A percentile compares a stretch with the other conserved stretches of the same genome.
Evolutionary conservation across 2,329 filamentous ascomycete species (phyloP).

Genomic region (Biscogniauxia sp.): DNA sequence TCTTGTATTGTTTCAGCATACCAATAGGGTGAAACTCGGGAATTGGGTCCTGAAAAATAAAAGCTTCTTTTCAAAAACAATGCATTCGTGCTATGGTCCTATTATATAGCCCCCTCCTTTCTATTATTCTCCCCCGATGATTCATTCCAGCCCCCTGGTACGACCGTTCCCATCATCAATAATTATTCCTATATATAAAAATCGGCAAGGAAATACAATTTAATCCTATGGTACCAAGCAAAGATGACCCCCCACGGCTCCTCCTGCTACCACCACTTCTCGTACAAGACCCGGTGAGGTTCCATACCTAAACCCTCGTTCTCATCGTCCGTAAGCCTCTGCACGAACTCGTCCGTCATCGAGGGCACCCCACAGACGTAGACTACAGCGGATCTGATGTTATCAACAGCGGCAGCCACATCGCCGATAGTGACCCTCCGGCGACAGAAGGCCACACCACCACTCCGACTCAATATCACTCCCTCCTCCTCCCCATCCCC

Average conservation of each 20-base stretch:
- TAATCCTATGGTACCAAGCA: no score
- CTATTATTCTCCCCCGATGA: no score
- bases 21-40: no score
- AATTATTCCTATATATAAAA: no score
- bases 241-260: not conserved
- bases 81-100: no score
- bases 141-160: no score
- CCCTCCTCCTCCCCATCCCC: slow-evolving; percentile 6
- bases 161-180: no score
- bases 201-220: no score
- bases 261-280: slow-evolving; percentile 60
- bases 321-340: slow-evolving; percentile 37
- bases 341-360: slow-evolving; percentile 68
- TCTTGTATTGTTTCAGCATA: no score
- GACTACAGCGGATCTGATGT: slow-evolving; percentile 45
- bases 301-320: slow-evolving; percentile 38
- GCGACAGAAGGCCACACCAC: slow-evolving; percentile 27
- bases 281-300: slow-evolving; percentile 49
- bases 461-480: slow-evolving; percentile 17
- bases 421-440: slow-evolving; percentile 45
- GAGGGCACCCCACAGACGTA: slow-evolving; percentile 67
- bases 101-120: no score
- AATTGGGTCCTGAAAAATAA: no score
- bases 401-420: slow-evolving; percentile 39
- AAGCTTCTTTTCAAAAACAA: no score